These are phyloP conservation scores for Zygosaccharomyces gambellarensis DNA, from an alignment of 805 yeast species.

Conservation along the genomic window DNA sequence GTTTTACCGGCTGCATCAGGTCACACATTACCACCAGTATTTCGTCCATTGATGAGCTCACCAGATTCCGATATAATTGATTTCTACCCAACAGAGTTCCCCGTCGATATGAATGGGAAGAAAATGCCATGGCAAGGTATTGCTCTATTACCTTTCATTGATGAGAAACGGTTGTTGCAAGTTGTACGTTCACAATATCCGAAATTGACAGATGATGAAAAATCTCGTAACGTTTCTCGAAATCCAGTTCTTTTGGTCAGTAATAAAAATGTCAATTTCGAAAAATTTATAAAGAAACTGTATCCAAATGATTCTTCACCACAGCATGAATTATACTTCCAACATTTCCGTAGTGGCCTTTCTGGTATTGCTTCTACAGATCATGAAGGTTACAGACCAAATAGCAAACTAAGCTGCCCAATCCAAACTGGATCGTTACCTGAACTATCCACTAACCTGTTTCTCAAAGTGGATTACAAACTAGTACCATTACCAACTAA, in stretches of 20 bases:
- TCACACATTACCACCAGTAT: slow-evolving; percentile 75
- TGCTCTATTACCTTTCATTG: slow-evolving; percentile 85
- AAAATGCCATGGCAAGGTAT: slow-evolving; percentile 95
- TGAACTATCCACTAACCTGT: slow-evolving; percentile 40
- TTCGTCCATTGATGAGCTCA: slow-evolving; percentile 75
- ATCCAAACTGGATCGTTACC: slow-evolving; percentile 33
- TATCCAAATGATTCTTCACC: slow-evolving; percentile 26
- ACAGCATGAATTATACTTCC: slow-evolving; percentile 37
- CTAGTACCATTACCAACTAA: slow-evolving; percentile 44
- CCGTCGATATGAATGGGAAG: slow-evolving; percentile 92
- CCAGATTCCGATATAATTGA: slow-evolving; percentile 80
- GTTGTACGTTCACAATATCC: slow-evolving; percentile 64
- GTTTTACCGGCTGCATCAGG: slow-evolving; percentile 93
- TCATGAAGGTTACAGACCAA: slow-evolving; percentile 30
- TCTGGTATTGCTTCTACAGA: slow-evolving; percentile 50
- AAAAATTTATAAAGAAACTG: slow-evolving; percentile 30
- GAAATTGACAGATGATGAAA: slow-evolving; percentile 61
- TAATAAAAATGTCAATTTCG: slow-evolving; percentile 48
- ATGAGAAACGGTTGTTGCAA: slow-evolving; percentile 64
- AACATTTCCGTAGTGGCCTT: slow-evolving; percentile 48
- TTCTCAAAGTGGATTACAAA: slow-evolving; percentile 47
- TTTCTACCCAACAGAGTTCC: slow-evolving; percentile 83
- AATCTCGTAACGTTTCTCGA: slow-evolving; percentile 61
- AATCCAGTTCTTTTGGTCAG: slow-evolving; percentile 68
- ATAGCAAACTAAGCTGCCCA: slow-evolving; percentile 35